Percentiles rank a stretch among this genome's conserved stretches.
These are phyloP conservation scores for Citropsis articulata DNA, from an alignment of 345 rosid species.

Conservation along the genomic window DNA sequence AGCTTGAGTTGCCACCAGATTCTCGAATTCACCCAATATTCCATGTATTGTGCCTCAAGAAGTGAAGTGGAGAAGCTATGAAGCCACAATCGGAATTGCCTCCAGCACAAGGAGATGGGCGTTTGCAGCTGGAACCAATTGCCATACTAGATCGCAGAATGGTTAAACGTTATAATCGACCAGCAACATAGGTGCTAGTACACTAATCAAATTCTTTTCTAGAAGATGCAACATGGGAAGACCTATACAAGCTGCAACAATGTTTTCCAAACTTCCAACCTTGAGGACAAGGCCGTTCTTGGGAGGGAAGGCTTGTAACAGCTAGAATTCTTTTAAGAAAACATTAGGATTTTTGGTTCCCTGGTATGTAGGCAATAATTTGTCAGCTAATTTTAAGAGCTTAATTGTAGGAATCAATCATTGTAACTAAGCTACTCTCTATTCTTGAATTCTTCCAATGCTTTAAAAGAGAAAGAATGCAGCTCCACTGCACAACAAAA, in stretches of 20 bases:
- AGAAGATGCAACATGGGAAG: neutral
- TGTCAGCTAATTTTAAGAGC: too few species aligned
- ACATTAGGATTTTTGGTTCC: too few species aligned
- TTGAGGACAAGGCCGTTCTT: neutral
- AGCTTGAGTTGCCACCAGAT: neutral
- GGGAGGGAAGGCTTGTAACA: neutral
- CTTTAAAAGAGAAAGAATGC: too few species aligned
- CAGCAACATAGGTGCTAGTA: neutral
- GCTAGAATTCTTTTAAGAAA: neutral
- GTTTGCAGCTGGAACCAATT: too few species aligned
- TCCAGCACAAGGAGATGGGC: too few species aligned
- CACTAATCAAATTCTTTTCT: neutral
- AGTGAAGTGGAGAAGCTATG: neutral
- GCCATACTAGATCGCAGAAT: too few species aligned
- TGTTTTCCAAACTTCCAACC: neutral
- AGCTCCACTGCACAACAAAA: too few species aligned
- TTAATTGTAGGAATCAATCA: too few species aligned
- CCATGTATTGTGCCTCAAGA: neutral
- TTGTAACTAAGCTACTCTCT: too few species aligned
- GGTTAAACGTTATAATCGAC: neutral
- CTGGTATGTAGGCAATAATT: too few species aligned
- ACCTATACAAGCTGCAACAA: neutral
- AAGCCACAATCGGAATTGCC: neutral
- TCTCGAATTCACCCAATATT: neutral
- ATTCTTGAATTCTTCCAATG: too few species aligned